Base-by-base conservation (phyloP, 768 basidiomycete species). In the Suillus ampliporus region DNA sequence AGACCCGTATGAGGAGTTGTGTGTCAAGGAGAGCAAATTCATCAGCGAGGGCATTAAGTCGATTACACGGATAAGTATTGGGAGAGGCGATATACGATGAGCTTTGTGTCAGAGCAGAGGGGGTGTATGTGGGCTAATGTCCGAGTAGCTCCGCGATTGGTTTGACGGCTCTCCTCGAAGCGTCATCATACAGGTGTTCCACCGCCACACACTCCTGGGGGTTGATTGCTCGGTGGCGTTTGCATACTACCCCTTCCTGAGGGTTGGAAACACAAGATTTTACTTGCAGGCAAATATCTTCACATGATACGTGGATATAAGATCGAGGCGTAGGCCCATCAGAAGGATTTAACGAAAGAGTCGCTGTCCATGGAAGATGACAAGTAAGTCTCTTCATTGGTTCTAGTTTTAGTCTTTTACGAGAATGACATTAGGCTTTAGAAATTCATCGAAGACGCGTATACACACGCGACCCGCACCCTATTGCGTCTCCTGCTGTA, bases 41-140 rank as follows among this genome's bases (percentile, higher is more conserved):
- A 97, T 99, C 67, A 89, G 94, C 69, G 86, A 93, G 57, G 93
- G 92, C 5, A 92, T 91, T 44, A 97, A 69, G 84, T 91, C 79
- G 97, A 99, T 75, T 99, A 97, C 75, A 95, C 92, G 17, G 97
- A 99, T 74, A 97, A 99, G 69, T 99, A 99, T 75, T 99, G 97
- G 97, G 97, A 99, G 71, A 79, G 93, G 63, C 82, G 97, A 64
- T 99, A 99, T 77, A 98, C 95, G 47, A 94, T 97, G 56, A 68
- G 88, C 75, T 28, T 43, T 37, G 15, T 37, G 5, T n/a, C 15
- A 10, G 15, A 23, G 8, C 9, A 9, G 14, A 17, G 8, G 35
- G 14, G 14, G 8, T 17, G 9, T 17, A 54, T 23, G 9, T 11
- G 21, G 23, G 9, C 15, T 66, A 43, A 57, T 37, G 4, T 44